Evolutionary conservation across 208 protist species (phyloP).

Genomic region (Leishmania guyanensis): DNA sequence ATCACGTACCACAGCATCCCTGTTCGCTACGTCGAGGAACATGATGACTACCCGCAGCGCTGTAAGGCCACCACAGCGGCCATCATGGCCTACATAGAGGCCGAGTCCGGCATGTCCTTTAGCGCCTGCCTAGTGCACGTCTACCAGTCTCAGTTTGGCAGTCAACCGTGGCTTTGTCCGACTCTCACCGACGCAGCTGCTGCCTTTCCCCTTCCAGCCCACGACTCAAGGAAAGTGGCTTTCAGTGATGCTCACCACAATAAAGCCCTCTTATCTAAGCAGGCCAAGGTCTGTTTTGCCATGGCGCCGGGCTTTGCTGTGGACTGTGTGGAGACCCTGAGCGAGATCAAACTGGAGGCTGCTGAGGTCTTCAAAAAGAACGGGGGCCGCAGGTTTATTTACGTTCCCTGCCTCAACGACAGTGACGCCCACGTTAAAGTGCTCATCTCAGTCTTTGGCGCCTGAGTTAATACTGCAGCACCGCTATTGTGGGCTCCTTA

Average conservation of each 20-base stretch:
- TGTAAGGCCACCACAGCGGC: constrained; percentile 31
- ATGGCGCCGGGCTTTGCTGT: constrained; percentile 41
- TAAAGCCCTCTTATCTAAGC: constrained; percentile 7
- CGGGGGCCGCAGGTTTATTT: constrained; percentile 32
- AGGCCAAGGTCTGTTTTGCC: constrained; percentile 28
- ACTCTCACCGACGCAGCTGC: constrained; percentile 28
- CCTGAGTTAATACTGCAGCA: not conserved
- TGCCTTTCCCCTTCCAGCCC: constrained; percentile 16
- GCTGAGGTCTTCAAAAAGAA: constrained; percentile 30
- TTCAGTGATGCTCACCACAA: constrained; percentile 19
- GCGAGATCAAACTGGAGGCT: constrained; percentile 35
- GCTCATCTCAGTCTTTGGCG: constrained; percentile 11
- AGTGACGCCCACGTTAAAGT: constrained; percentile 25
- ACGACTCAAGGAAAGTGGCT: constrained; percentile 8
- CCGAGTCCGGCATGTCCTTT: constrained; percentile 12
- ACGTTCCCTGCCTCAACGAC: constrained; percentile 50
- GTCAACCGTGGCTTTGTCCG: constrained; percentile 47
- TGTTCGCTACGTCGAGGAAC: constrained; percentile 25
- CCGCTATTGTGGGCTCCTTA: not conserved
- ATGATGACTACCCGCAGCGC: constrained; percentile 41
- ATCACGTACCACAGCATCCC: constrained; percentile 60
- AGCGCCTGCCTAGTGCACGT: constrained; percentile 28
- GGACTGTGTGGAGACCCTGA: constrained; percentile 54
- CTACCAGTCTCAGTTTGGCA: constrained; percentile 58
- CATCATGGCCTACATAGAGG: constrained; percentile 16